A percentile compares a stretch with the other conserved stretches of the same genome.
Evolutionary conservation across 192 early-diverging fungal species (phyloP).

Genomic region (Entophlyctis luteolus): DNA sequence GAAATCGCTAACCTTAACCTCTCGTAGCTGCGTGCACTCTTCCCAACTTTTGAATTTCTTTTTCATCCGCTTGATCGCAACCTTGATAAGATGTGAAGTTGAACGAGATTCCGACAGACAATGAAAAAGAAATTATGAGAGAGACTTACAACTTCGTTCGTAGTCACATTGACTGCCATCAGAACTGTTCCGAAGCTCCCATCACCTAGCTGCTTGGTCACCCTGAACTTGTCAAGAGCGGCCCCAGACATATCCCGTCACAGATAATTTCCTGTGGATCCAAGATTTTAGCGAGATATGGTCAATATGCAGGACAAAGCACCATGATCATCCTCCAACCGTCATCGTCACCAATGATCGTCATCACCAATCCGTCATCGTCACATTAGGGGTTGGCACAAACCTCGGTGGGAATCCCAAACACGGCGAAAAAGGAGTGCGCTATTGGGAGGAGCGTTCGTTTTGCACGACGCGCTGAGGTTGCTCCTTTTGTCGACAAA

Average conservation of each 20-base stretch:
- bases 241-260: background rate
- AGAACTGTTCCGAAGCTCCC: constrained; percentile 81
- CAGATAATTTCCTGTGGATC: too few species aligned
- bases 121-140: background rate
- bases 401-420: too few species aligned
- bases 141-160: constrained; percentile 60
- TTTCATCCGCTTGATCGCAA: constrained; percentile 89
- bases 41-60: constrained; percentile 69
- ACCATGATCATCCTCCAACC: too few species aligned
- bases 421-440: too few species aligned
- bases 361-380: too few species aligned
- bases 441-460: too few species aligned
- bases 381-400: too few species aligned
- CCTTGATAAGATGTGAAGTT: constrained; percentile 44
- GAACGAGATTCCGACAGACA: background rate
- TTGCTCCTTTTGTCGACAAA: too few species aligned
- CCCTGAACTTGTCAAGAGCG: constrained; percentile 50
- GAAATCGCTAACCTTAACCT: constrained; percentile 62
- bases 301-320: too few species aligned
- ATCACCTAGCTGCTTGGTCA: constrained; percentile 70
- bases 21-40: constrained; percentile 68
- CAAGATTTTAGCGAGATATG: too few species aligned
- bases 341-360: too few species aligned
- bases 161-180: constrained; percentile 59
- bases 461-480: too few species aligned